A percentile compares a stretch with the other conserved stretches of the same genome.
These are phyloP conservation scores for Venturia carpophila DNA, from an alignment of 2,329 filamentous ascomycete species.

Conservation along the genomic window DNA sequence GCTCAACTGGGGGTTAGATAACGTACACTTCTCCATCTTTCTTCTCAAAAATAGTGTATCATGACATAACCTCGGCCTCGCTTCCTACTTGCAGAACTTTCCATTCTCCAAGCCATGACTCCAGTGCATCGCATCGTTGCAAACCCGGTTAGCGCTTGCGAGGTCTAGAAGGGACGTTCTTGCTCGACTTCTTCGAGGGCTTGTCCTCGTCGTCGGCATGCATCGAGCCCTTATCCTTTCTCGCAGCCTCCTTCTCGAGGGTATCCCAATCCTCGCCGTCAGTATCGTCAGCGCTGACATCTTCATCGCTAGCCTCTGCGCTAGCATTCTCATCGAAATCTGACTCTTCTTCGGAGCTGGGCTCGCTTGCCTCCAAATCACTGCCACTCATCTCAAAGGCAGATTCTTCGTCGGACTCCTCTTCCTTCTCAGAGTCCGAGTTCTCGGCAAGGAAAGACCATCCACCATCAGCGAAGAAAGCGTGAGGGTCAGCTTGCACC, in stretches of 20 bases:
- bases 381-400: conserved; percentile 86
- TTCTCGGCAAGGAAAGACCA: conserved; percentile 90
- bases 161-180: conserved; percentile 2
- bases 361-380: conserved; percentile 65
- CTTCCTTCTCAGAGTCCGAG: conserved; percentile 71
- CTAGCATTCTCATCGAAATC: conserved; percentile 89
- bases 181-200: conserved; percentile 9
- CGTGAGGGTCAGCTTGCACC: conserved; percentile 83
- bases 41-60: not conserved
- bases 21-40: not conserved
- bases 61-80: conserved; percentile 1
- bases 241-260: conserved; percentile 74
- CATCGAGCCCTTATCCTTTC: conserved; percentile 38
- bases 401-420: conserved; percentile 76
- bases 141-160: not conserved
- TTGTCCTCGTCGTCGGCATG: conserved; percentile 17
- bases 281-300: conserved; percentile 45
- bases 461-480: conserved; percentile 90
- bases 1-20: not conserved
- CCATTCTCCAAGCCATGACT: not conserved
- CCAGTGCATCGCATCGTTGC: not conserved
- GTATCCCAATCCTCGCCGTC: conserved; percentile 93
- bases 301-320: conserved; percentile 71
- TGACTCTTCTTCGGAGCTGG: conserved; percentile 78
- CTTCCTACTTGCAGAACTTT: not conserved